These are phyloP conservation scores for Jimgerdemannia lactiflua DNA, from an alignment of 192 early-diverging fungal genomes.

Conservation along the genomic window DNA sequence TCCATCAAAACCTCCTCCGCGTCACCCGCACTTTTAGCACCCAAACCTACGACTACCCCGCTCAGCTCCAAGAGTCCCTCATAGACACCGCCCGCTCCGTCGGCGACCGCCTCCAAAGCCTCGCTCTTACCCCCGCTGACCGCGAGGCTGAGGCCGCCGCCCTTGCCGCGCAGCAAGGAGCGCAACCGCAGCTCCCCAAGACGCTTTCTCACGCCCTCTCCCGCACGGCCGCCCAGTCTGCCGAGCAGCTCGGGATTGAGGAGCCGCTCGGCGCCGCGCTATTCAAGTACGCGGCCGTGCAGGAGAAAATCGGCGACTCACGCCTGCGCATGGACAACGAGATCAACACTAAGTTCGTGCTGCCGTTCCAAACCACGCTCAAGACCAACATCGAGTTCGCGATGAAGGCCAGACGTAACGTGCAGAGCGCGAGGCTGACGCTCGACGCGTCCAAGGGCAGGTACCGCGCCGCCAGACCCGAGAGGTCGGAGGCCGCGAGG, in stretches of 20 bases:
- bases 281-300: conserved; percentile 80
- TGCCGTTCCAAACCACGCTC: conserved; percentile 70
- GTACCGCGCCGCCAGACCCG: conserved; percentile 70
- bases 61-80: conserved; percentile 64
- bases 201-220: conserved; percentile 76
- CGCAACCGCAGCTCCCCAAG: conserved; percentile 40
- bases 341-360: conserved; percentile 70
- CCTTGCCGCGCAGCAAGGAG: conserved; percentile 24
- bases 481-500: conserved; percentile 69
- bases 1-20: conserved; percentile 69
- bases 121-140: conserved; percentile 49
- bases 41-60: conserved; percentile 75
- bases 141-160: conserved; percentile 30
- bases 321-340: conserved; percentile 73
- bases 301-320: conserved; percentile 83
- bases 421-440: conserved; percentile 74
- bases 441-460: conserved; percentile 85
- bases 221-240: conserved; percentile 60
- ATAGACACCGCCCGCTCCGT: conserved; percentile 71
- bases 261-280: conserved; percentile 88
- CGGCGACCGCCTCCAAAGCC: conserved; percentile 55
- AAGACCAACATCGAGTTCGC: conserved; percentile 76
- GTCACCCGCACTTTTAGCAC: conserved; percentile 72
- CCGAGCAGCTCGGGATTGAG: conserved; percentile 68
- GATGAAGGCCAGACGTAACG: conserved; percentile 83